Evolutionary conservation across 306 rosid species (phyloP).

Genomic region (Psophocarpus tetragonolobus): DNA sequence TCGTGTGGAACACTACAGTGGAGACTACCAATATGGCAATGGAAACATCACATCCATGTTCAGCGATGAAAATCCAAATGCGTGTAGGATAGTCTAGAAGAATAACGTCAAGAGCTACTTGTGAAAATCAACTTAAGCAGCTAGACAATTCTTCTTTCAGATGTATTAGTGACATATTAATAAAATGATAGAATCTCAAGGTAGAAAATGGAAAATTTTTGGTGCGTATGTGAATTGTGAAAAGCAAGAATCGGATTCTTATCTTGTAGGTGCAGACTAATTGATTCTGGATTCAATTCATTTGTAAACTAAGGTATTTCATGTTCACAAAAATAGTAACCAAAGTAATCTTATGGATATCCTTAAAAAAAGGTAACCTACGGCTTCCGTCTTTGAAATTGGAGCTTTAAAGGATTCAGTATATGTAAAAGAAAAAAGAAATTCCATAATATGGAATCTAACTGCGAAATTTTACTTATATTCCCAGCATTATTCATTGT

Average conservation of each 20-base stretch:
- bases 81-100: slow-evolving; percentile 67
- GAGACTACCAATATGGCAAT: slow-evolving; percentile 43
- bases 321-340: neutral
- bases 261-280: slow-evolving; percentile 40
- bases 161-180: slow-evolving; percentile 30
- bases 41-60: slow-evolving; percentile 72
- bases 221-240: slow-evolving; percentile 32
- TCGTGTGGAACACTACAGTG: slow-evolving; percentile 44
- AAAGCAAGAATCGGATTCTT: slow-evolving; percentile 57
- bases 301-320: neutral
- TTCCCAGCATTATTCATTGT: too few relatives aligned
- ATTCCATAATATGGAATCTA: too few relatives aligned
- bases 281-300: neutral
- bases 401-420: too few relatives aligned
- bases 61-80: slow-evolving; percentile 92
- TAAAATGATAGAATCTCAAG: slow-evolving; percentile 1
- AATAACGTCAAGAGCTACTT: slow-evolving; percentile 14
- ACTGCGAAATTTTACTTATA: too few relatives aligned
- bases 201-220: neutral
- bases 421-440: too few relatives aligned
- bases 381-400: too few relatives aligned
- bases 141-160: slow-evolving; percentile 14
- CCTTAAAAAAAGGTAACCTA: too few relatives aligned
- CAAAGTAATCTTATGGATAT: neutral
- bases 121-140: neutral